Percentiles rank a stretch among this genome's conserved stretches.
Evolutionary conservation across 805 yeast genomes (phyloP).

Genomic region (Hagleromyces aurorensis): DNA sequence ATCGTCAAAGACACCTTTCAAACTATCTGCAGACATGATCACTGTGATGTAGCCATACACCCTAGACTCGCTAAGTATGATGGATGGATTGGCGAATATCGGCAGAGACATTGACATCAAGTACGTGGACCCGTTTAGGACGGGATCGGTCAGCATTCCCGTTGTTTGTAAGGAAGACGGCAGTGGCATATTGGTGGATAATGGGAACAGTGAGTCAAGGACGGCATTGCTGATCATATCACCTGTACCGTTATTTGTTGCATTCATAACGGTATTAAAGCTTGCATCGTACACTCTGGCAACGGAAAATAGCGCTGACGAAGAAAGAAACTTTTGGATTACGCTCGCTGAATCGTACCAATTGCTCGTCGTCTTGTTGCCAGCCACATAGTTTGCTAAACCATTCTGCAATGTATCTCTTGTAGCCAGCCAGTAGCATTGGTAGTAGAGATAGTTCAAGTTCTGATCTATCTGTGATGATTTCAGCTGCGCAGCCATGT

Average conservation of each 20-base stretch:
- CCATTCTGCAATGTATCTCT: slow-evolving; percentile 55
- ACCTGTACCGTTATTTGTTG: slow-evolving; percentile 36
- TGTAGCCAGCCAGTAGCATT: slow-evolving; percentile 55
- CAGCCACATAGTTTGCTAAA: slow-evolving; percentile 57
- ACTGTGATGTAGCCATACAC: slow-evolving; percentile 68
- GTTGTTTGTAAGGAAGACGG: slow-evolving; percentile 34
- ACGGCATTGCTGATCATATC: slow-evolving; percentile 27
- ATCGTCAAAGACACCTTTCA: slow-evolving; percentile 35
- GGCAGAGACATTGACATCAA: slow-evolving; percentile 75
- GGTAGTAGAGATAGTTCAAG: slow-evolving; percentile 55
- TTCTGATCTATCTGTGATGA: slow-evolving; percentile 72
- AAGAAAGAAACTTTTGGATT: slow-evolving; percentile 52
- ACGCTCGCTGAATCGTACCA: slow-evolving; percentile 41
- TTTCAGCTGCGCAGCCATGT: slow-evolving; percentile 73
- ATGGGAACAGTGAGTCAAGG: slow-evolving; percentile 40
- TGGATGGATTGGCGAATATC: slow-evolving; percentile 64
- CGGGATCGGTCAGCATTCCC: slow-evolving; percentile 65
- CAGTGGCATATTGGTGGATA: slow-evolving; percentile 42
- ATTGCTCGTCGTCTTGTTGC: slow-evolving; percentile 49
- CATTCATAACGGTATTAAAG: slow-evolving; percentile 39
- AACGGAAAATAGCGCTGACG: slow-evolving; percentile 54
- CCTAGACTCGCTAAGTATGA: slow-evolving; percentile 47
- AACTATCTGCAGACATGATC: slow-evolving; percentile 39
- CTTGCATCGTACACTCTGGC: slow-evolving; percentile 62
- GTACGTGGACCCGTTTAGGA: slow-evolving; percentile 38